These are phyloP conservation scores for Cymbopogon flexuosus DNA, from an alignment of 202 grass and related monocot genomes.

Conservation along the genomic window DNA sequence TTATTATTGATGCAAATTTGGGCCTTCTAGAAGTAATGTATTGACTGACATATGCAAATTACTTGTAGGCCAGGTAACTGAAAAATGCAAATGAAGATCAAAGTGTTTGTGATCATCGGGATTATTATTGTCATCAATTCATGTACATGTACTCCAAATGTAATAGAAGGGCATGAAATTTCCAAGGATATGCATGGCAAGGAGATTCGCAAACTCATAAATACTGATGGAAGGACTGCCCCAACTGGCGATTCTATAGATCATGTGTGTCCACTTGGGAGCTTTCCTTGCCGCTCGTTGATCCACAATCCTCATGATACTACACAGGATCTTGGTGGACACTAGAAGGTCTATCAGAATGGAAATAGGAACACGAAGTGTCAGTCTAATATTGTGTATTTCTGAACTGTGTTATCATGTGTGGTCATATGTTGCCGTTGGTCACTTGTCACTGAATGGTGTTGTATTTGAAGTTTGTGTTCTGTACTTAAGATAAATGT, in stretches of 20 bases:
- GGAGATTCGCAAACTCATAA: conserved; percentile 5
- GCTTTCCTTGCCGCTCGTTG: conserved; percentile 2
- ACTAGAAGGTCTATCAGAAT: background rate
- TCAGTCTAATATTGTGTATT: background rate
- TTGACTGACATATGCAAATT: background rate
- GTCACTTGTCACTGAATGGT: background rate
- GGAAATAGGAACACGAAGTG: background rate
- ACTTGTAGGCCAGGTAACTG: background rate
- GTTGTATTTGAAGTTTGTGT: background rate
- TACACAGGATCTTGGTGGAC: background rate
- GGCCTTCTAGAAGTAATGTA: background rate
- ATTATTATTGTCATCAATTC: background rate
- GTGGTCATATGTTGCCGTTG: background rate
- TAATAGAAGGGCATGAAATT: background rate
- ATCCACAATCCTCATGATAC: background rate
- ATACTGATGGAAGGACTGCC: conserved; percentile 30
- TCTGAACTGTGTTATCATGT: background rate
- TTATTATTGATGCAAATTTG: background rate
- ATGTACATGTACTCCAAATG: background rate
- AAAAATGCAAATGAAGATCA: conserved; percentile 10
- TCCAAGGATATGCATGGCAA: background rate
- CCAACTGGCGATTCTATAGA: background rate
- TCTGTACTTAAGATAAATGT: background rate
- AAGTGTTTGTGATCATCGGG: background rate
- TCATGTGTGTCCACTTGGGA: conserved; percentile 27